These are phyloP conservation scores for Hypoxylon sp. DNA, from an alignment of 2,329 filamentous ascomycete species.

Conservation along the genomic window DNA sequence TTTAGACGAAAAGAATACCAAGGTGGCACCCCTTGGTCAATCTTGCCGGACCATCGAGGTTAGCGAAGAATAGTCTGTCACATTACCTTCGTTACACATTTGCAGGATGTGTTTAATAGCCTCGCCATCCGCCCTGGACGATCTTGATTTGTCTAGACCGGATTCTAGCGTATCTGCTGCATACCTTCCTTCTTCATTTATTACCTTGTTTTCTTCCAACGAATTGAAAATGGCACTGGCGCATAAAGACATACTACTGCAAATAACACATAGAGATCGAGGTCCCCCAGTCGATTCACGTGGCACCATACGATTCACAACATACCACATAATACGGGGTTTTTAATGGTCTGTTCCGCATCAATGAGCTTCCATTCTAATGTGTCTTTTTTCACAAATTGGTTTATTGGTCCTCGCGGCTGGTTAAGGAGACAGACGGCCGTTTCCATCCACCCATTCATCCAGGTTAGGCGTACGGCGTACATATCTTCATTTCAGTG, in stretches of 20 bases:
- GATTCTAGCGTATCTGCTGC: not conserved
- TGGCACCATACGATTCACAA: constrained; percentile 33
- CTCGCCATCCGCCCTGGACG: constrained; percentile 2
- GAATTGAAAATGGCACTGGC: constrained; percentile 22
- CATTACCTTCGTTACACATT: not conserved
- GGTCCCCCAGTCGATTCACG: constrained; percentile 19
- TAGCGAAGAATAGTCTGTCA: constrained; percentile 30
- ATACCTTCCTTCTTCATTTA: constrained; percentile 13
- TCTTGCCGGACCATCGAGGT: constrained; percentile 38
- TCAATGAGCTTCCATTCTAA: constrained; percentile 35
- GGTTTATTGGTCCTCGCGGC: constrained; percentile 33
- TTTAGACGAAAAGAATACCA: constrained; percentile 47
- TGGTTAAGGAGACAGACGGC: constrained; percentile 21
- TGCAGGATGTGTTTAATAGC: constrained; percentile 4
- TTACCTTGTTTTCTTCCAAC: constrained; percentile 13
- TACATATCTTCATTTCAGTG: constrained; percentile 3
- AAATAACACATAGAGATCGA: constrained; percentile 39
- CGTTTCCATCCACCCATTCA: constrained; percentile 19
- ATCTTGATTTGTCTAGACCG: not conserved
- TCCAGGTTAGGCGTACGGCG: constrained; percentile 36
- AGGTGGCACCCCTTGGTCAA: constrained; percentile 33
- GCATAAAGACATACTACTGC: constrained; percentile 34
- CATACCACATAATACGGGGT: constrained; percentile 40
- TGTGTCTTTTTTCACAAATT: constrained; percentile 37
- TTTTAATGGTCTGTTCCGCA: constrained; percentile 40